Conservation (phyloP, 305 asterid species). For the Euphrasia arctica region DNA sequence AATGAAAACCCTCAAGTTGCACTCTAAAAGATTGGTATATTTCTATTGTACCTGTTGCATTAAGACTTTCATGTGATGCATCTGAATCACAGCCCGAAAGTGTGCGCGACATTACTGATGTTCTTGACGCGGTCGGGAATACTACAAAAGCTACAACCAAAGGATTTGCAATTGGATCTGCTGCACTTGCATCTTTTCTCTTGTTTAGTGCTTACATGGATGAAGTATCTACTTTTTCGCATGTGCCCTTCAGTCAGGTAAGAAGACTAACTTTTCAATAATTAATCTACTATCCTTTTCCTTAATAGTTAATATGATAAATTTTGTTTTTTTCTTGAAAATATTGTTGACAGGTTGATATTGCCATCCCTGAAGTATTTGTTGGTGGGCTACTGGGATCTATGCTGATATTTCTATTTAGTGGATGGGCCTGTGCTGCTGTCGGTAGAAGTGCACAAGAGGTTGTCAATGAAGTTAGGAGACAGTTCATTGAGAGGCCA, state of each 20-base stretch:
- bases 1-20: background rate
- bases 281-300: background rate
- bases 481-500: slow-evolving; percentile 99
- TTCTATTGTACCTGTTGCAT: background rate
- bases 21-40: background rate
- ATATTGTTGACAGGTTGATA: slow-evolving; percentile 69
- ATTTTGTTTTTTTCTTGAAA: slow-evolving; percentile 14
- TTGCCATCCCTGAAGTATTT: slow-evolving; percentile 98
- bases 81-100: slow-evolving; percentile 83
- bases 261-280: background rate
- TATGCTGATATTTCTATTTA: slow-evolving; percentile 93
- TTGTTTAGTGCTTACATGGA: slow-evolving; percentile 99
- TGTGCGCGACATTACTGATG: slow-evolving; percentile 94
- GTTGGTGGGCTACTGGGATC: slow-evolving; percentile 96
- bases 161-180: slow-evolving; percentile 99
- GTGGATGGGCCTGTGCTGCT: slow-evolving; percentile 99
- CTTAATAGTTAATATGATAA: too few species aligned
- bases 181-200: slow-evolving; percentile 98
- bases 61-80: slow-evolving; percentile 20
- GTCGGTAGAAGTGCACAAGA: slow-evolving; percentile 99
- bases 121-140: slow-evolving; percentile 99
- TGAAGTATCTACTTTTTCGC: slow-evolving; percentile 89
- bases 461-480: slow-evolving; percentile 98
- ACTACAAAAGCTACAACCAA: slow-evolving; percentile 99
- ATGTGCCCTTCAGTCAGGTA: slow-evolving; percentile 72